Conservation (phyloP, 2,329 filamentous ascomycete genomes). For the Tricladium varicosporioides region DNA sequence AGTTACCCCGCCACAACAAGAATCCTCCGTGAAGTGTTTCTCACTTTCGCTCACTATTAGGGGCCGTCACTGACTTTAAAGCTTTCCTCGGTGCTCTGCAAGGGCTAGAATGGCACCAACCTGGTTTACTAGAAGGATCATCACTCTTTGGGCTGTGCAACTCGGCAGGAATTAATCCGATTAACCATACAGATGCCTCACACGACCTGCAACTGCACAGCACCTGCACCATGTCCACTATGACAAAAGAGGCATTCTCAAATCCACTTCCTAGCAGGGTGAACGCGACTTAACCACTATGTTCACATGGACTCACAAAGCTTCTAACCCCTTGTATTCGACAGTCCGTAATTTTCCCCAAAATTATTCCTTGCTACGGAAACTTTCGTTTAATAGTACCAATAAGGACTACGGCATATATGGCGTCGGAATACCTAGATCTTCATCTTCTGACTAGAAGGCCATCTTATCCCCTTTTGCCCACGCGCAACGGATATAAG, state of each 20-base stretch:
- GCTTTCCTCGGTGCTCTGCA: background rate
- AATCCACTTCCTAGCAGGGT: background rate
- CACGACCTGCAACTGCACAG: background rate
- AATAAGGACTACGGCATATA: background rate
- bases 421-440: background rate
- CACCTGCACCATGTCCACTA: background rate
- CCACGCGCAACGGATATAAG: background rate
- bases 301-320: conserved; percentile 1
- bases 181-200: background rate
- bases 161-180: conserved; percentile 1
- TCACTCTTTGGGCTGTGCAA: background rate
- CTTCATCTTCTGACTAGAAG: background rate
- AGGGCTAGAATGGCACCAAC: background rate
- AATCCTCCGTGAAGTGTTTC: too few relatives aligned
- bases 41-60: background rate
- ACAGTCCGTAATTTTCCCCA: too few relatives aligned
- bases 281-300: background rate
- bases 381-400: too few relatives aligned
- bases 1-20: too few relatives aligned
- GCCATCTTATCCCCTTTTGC: background rate
- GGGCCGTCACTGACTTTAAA: background rate
- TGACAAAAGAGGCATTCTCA: background rate
- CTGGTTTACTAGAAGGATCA: background rate
- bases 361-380: too few relatives aligned
- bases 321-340: background rate